These are phyloP conservation scores for Solanum chmielewskii DNA, from an alignment of 257 asterid species.

Conservation along the genomic window DNA sequence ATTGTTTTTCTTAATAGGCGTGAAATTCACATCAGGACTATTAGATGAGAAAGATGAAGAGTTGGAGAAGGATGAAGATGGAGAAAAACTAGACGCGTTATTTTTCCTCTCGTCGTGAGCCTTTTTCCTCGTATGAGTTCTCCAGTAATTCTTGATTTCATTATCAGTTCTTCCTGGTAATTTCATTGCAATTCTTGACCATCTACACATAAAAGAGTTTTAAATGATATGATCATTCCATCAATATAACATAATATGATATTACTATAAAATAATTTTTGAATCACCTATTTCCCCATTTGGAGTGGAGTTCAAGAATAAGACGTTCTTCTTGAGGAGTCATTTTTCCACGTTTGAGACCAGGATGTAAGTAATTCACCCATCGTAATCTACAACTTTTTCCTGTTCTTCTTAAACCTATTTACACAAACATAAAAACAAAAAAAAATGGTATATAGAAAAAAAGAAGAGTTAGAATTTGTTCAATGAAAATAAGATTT, in stretches of 20 bases:
- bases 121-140: conserved; percentile 76
- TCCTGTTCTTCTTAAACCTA: conserved; percentile 80
- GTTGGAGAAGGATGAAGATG: conserved; percentile 29
- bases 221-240: neutral
- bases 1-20: conserved; percentile 6
- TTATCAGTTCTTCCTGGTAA: conserved; percentile 11
- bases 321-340: conserved; percentile 58
- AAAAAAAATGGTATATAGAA: neutral
- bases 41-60: conserved; percentile 30
- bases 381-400: conserved; percentile 82
- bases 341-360: conserved; percentile 60
- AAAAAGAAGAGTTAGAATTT: neutral
- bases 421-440: neutral
- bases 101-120: conserved; percentile 63
- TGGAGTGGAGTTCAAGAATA: conserved; percentile 78
- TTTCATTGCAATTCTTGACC: conserved; percentile 91
- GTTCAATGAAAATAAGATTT: neutral
- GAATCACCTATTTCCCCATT: conserved; percentile 65
- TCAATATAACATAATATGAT: neutral
- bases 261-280: no score
- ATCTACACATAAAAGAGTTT: conserved; percentile 21
- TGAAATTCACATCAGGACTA: conserved; percentile 8
- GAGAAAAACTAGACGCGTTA: neutral
- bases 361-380: conserved; percentile 80
- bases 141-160: conserved; percentile 28